Evolutionary conservation across 2,329 filamentous ascomycete genomes (phyloP).

Genomic region (Scortechinia acanthostroma): DNA sequence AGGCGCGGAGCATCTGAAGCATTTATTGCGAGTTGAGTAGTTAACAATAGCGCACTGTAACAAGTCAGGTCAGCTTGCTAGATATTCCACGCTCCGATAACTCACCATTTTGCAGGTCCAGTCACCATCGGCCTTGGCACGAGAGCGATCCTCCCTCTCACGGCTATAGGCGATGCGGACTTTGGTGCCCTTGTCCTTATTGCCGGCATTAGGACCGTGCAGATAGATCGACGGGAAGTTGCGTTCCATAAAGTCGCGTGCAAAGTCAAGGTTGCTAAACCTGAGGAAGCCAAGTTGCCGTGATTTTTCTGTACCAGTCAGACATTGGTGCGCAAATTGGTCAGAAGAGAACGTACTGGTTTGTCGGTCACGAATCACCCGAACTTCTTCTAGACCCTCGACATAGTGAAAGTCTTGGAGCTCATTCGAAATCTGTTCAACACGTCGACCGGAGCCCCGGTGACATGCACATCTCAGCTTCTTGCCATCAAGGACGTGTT

Average conservation of each 20-base stretch:
- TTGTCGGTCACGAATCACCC: constrained; percentile 37
- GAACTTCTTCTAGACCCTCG: constrained; percentile 32
- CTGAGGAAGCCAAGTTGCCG: constrained; percentile 35
- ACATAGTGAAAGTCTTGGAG: constrained; percentile 32
- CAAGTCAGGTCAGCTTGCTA: constrained; percentile 2
- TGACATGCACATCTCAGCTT: constrained; percentile 27
- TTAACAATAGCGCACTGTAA: constrained; percentile 33
- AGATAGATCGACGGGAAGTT: constrained; percentile 33
- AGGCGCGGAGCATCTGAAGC: constrained; percentile 30
- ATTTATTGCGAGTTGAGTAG: constrained; percentile 30
- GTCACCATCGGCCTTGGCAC: constrained; percentile 28
- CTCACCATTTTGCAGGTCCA: constrained; percentile 34
- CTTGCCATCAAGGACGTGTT: constrained; percentile 5
- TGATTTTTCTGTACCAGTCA: constrained; percentile 30
- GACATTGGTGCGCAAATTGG: too few species aligned
- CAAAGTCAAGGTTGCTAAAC: constrained; percentile 28
- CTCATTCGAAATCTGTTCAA: constrained; percentile 32
- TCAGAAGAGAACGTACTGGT: constrained; percentile 24
- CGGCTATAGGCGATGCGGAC: constrained; percentile 38
- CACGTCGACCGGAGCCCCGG: constrained; percentile 17
- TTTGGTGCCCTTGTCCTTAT: constrained; percentile 27
- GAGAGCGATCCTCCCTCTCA: constrained; percentile 32
- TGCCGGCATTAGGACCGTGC: constrained; percentile 24
- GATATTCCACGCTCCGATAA: constrained; percentile 3
- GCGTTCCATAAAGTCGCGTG: constrained; percentile 31